A percentile compares a stretch with the other conserved stretches of the same genome.
Evolutionary conservation across 2,329 filamentous ascomycete genomes (phyloP).

Genomic region (Talaromyces amestolkiae): DNA sequence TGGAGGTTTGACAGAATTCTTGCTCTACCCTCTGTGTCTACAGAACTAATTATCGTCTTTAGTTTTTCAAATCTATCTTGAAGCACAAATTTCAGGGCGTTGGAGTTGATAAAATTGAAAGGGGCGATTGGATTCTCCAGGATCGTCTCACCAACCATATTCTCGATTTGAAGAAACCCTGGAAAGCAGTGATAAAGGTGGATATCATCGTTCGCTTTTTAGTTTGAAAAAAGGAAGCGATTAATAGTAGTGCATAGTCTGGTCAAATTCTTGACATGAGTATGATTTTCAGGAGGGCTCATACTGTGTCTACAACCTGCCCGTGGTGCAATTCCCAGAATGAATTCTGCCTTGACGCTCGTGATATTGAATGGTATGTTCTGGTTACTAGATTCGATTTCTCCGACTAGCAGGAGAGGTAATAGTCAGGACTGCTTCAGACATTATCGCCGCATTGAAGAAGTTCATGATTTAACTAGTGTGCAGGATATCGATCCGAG

Average conservation of each 20-base stretch:
- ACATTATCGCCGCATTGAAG: neutral
- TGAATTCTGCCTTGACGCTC: neutral
- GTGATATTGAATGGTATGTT: neutral
- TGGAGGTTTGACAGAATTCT: neutral
- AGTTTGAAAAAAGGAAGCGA: neutral
- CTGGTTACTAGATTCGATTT: neutral
- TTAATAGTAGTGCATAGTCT: neutral
- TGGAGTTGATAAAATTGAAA: neutral
- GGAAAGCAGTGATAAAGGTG: constrained; percentile 6
- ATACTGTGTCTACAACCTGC: neutral
- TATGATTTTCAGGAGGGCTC: neutral
- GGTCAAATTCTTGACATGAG: constrained; percentile 15
- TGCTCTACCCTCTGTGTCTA: too few species aligned
- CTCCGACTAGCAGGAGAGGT: too few species aligned
- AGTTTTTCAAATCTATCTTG: neutral
- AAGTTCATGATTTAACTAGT: neutral
- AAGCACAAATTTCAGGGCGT: neutral
- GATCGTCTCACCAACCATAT: neutral
- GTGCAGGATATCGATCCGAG: neutral
- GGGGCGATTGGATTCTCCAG: neutral
- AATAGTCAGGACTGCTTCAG: too few species aligned
- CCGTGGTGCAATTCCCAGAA: constrained; percentile 5
- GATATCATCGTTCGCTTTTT: too few species aligned
- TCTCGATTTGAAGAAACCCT: neutral
- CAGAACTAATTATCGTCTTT: neutral